A percentile compares a stretch with the other conserved stretches of the same genome.
Evolutionary conservation across 345 rosid genomes (phyloP).

Genomic region (Nasturtium officinale): DNA sequence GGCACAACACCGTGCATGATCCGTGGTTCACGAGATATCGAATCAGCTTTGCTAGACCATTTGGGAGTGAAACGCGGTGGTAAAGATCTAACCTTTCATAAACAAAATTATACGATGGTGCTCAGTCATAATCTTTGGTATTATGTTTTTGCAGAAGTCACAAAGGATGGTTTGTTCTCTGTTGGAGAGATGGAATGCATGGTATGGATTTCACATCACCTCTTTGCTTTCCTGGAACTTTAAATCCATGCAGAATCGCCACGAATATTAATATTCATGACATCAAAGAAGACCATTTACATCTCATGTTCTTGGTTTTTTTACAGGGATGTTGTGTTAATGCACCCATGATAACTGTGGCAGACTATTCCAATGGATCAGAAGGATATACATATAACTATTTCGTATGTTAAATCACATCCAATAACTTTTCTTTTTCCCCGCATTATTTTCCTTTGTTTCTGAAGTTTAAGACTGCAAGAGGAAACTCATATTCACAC

Average conservation of each 20-base stretch:
- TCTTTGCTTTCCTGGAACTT: background rate
- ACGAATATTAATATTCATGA: background rate
- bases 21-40: slow-evolving; percentile 89
- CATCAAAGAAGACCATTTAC: background rate
- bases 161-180: slow-evolving; percentile 97
- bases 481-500: background rate
- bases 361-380: slow-evolving; percentile 91
- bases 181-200: slow-evolving; percentile 99
- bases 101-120: background rate
- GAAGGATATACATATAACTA: slow-evolving; percentile 95
- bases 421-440: slow-evolving; percentile 13
- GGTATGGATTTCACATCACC: slow-evolving; percentile 52
- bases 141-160: slow-evolving; percentile 67
- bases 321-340: slow-evolving; percentile 96
- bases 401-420: slow-evolving; percentile 57
- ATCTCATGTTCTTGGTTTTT: slow-evolving; percentile 30
- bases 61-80: slow-evolving; percentile 97
- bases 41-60: slow-evolving; percentile 82
- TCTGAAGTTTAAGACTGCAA: background rate
- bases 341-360: slow-evolving; percentile 99
- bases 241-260: background rate
- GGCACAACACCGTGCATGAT: slow-evolving; percentile 99
- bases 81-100: slow-evolving; percentile 38
- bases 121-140: slow-evolving; percentile 27
- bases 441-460: background rate